phyloP scores from a whole-genome alignment of 805 yeast genomes.

The Millerozyma miso region DNA sequence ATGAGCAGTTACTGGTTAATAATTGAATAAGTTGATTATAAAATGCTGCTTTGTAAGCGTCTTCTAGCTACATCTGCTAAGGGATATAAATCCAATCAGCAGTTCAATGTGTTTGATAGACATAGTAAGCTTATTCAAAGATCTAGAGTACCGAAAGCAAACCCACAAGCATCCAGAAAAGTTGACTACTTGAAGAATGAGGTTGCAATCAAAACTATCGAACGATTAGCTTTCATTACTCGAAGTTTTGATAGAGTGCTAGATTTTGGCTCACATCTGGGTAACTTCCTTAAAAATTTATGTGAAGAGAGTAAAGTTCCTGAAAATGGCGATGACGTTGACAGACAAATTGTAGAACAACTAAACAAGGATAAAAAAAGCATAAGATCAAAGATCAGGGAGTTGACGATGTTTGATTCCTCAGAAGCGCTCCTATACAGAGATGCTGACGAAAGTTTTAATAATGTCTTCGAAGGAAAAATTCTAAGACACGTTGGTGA shows the following conservation, averaged over 20 bases:
- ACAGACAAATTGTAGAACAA: conserved; percentile 35
- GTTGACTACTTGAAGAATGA: conserved; percentile 75
- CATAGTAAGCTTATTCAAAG: conserved; percentile 59
- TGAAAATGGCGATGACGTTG: conserved; percentile 29
- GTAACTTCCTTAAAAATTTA: conserved; percentile 49
- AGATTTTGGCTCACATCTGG: conserved; percentile 74
- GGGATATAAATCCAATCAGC: conserved; percentile 12
- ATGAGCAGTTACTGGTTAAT: no score
- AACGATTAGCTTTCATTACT: conserved; percentile 68
- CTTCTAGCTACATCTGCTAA: conserved; percentile 24
- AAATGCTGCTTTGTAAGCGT: conserved; percentile 8
- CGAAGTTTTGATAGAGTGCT: conserved; percentile 56
- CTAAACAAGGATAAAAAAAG: conserved; percentile 48
- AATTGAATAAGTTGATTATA: no score
- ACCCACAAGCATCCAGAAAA: conserved; percentile 43
- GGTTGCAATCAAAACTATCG: conserved; percentile 67
- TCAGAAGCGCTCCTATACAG: conserved; percentile 49
- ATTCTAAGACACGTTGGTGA: conserved; percentile 55
- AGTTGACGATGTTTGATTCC: conserved; percentile 65
- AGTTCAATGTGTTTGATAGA: conserved; percentile 54
- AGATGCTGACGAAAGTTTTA: conserved; percentile 41
- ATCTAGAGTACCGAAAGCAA: conserved; percentile 43
- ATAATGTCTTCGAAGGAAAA: conserved; percentile 38
- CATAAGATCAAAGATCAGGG: conserved; percentile 50
- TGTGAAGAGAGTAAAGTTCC: conserved; percentile 24